Base-by-base conservation (phyloP, 164 flowering plant species). In the Magnolia sinica region DNA sequence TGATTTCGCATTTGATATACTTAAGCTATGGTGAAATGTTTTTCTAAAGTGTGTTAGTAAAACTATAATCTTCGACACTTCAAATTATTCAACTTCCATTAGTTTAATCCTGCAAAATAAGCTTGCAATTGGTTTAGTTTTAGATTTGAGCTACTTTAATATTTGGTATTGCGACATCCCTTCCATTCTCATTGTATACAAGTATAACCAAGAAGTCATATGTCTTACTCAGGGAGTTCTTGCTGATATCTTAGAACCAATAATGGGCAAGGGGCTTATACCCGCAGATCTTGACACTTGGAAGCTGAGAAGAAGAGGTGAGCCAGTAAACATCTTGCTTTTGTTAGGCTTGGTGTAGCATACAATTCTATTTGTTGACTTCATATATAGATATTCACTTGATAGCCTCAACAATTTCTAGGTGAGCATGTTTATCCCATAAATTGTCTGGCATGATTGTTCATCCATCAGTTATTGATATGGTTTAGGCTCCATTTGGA, bases 261-360 rank as follows among this genome's bases (percentile, higher is more conserved):
- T 96, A 80, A 96, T 96, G 99, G 98, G 99, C 50, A 96, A 96
- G 86, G 99, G 99, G 76, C 96, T 96, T 73, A 92, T 96, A 80
- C 99, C 97, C 76, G 98, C 99, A 73, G 98, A 96, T 83, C 91
- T 91, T 77, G 96, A 88, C 73, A 96, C 99, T 66, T 96, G 99
- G 99, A 96, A 90, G 86, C 91, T 79, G 75, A 89, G 99, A 82
- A 86, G 98, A 87, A 88, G 95, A 92, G 98, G 97, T 91, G 72
- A 83, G 84, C 64, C 61, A 13, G 23, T 4, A 73, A 55, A 19
- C 45, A 3, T 37, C 45, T 37, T 37, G 45, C 45, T 37, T 37
- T 37, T 37, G 45, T 3, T 37, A 37, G 45, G 45, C 68, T 65
- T n/a, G 22, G 7, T 22, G 4, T 20, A 24, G 24, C 19, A 65